Evolutionary conservation across 768 basidiomycete genomes (phyloP).

Genomic region (Amanita inopinata): DNA sequence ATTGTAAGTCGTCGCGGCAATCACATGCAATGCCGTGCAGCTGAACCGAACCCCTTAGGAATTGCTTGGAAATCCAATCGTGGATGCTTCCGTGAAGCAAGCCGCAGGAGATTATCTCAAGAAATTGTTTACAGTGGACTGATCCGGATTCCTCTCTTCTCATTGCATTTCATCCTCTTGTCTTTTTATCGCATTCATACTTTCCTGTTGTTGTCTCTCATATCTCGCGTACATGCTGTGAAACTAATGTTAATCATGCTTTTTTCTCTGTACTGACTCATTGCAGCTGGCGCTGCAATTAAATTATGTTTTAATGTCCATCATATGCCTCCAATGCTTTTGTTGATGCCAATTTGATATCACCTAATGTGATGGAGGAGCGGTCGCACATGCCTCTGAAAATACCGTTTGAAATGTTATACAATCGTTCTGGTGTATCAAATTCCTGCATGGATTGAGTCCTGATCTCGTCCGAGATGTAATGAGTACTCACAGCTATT

Average conservation of each 20-base stretch:
- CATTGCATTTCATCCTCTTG: background rate
- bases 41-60: conserved; percentile 26
- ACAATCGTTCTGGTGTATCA: conserved; percentile 67
- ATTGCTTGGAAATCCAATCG: conserved; percentile 45
- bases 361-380: conserved; percentile 65
- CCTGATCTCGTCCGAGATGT: background rate
- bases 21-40: background rate
- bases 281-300: too few species aligned
- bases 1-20: conserved; percentile 28
- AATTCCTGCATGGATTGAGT: conserved; percentile 44
- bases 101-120: conserved; percentile 67
- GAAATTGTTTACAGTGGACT: conserved; percentile 45
- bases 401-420: conserved; percentile 45
- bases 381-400: conserved; percentile 84
- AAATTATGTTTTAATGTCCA: too few species aligned
- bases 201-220: conserved; percentile 8
- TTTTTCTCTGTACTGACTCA: background rate
- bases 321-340: too few species aligned
- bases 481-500: conserved; percentile 44
- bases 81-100: conserved; percentile 53
- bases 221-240: conserved; percentile 5
- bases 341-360: conserved; percentile 43
- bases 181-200: conserved; percentile 6
- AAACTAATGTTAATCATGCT: conserved; percentile 6
- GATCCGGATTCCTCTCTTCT: conserved; percentile 11